Base-by-base conservation (phyloP, 2,329 filamentous ascomycete genomes). In the Neofusicoccum ribis region DNA sequence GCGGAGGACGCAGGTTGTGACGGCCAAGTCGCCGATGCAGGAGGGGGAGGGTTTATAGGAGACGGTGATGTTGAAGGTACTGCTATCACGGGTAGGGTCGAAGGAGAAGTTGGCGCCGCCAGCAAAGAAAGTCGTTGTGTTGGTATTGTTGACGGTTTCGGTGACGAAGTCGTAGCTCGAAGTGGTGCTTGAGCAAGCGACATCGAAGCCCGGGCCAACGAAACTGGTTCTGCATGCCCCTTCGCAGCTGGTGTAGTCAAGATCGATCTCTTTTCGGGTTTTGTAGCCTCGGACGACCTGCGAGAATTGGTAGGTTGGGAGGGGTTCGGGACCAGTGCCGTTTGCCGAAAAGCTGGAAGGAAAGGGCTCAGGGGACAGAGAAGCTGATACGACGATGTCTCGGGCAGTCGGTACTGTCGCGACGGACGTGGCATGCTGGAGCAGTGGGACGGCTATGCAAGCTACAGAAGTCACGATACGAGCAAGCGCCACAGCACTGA, bases 1-100 rank as follows among this genome's bases (percentile, higher is more conserved):
- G 17, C 49, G 60, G 1, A 71, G 20, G 3, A 60, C 60, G 54
- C 69, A 71, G 17, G 56, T 68, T 7, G 66, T 60, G 5, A 65
- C 47, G 37, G 65, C 59, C 20, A 71, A 36, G 7, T 65, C 43
- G 36, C 68, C 69, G 44, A 56, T 52, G 39, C 68, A 71, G 8
- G 66, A 63, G 8, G 61, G 37, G 4, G 66, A 64, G 6, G 67
- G 39, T 41, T 71, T 71, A 58, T 58, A 58, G 15, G 7, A 11
- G 12, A 39, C n/a, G 36, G 17, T 39, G 37, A 27, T 41, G 52
- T 36, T 39, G 34, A 58, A 39, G 9, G n/a, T 7, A 5, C 34
- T 17, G 7, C 11, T 7, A 17, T 41, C 17, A 14, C 17, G 15
- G 34, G 6, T 9, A 4, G 5, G 7, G 11, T 23, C 36, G 27